Evolutionary conservation across 1,284 basidiomycete species (phyloP), one percentile per base, ranked within the genome.

Genomic region (Pholiota adiposa): DNA sequence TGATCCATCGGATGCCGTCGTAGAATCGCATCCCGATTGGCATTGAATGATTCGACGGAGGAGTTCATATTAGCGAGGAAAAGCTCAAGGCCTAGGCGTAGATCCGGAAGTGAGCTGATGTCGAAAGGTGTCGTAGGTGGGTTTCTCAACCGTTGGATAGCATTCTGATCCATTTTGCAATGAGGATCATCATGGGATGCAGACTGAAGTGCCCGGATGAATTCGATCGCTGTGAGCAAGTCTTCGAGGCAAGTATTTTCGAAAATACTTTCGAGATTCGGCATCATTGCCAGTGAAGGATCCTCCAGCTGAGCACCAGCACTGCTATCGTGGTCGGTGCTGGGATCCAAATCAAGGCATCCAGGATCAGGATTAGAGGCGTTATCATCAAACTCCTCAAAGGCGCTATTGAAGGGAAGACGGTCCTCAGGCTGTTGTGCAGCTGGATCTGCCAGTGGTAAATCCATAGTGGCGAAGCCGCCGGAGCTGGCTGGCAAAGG

Each of bases 31-130:
- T 58, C 65, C 58, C 53, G 8, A 9, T 7, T 41, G 21, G 11
- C 27, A 61, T 60, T 65, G 64, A 41, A 69, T 68, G 55, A 71
- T 66, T 62, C 62, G 38, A 54, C 53, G 3, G 60, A 62, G 21
- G 60, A 48, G 34, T 65, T 63, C 3, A 55, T 49, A 53, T 38
- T 60, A 16, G 62, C 46, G 8, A 65, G 33, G 29, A 63, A 65
- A 5, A 62, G 49, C 21, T 63, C 58, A 19, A 63, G 27, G 21
- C 55, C 56, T 11, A 63, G 59, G 16, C 56, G 53, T 23, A 63
- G 27, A 33, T 63, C 59, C 27, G 59, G 59, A 56, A 48, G 18
- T 7, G n/a, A 2, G 25, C 16, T 52, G 27, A 63, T 41, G 21
- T 60, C 54, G 34, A 63, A 50, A 14, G 51, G 49, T 25, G 14